Percentiles rank a stretch among this genome's conserved stretches.
These are phyloP conservation scores for Arctium minus DNA, from an alignment of 129 eudicot genomes.

Conservation along the genomic window DNA sequence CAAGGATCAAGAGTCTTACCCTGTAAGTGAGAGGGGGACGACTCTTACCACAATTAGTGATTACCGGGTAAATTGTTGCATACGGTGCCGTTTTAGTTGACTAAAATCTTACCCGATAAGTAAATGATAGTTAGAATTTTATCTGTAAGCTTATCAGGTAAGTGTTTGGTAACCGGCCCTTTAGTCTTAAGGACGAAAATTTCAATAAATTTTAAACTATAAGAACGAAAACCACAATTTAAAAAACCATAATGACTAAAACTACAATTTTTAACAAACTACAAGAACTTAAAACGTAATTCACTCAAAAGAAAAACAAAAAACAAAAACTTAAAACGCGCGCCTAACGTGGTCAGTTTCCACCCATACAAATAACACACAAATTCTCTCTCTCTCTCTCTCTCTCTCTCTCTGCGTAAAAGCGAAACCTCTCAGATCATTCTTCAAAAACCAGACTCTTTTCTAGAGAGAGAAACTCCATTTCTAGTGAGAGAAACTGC, in stretches of 20 bases:
- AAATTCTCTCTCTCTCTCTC: neutral
- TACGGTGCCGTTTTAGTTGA: too few relatives aligned
- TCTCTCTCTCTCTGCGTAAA: slow-evolving; percentile 11
- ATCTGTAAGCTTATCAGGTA: too few relatives aligned
- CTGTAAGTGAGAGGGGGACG: too few relatives aligned
- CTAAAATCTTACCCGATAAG: too few relatives aligned
- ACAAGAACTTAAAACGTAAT: neutral
- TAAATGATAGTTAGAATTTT: too few relatives aligned
- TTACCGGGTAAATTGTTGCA: too few relatives aligned
- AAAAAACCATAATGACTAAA: neutral
- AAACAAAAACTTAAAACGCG: slow-evolving; percentile 29
- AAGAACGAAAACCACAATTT: too few relatives aligned
- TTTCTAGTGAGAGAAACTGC: slow-evolving; percentile 6
- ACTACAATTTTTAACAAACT: neutral
- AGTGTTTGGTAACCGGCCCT: too few relatives aligned
- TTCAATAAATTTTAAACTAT: too few relatives aligned
- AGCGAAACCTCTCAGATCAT: slow-evolving; percentile 16
- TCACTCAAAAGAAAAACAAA: neutral
- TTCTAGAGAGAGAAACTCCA: slow-evolving; percentile 15
- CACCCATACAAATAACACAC: slow-evolving; percentile 46
- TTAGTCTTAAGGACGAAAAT: too few relatives aligned
- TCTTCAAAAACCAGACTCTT: neutral
- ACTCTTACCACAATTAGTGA: too few relatives aligned
- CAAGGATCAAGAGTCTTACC: too few relatives aligned
- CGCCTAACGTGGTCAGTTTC: slow-evolving; percentile 69